Percentiles rank a stretch among this genome's conserved stretches.
These are phyloP conservation scores for Haplosporangium sp. DNA, from an alignment of 371 early-diverging fungal genomes.

Conservation along the genomic window DNA sequence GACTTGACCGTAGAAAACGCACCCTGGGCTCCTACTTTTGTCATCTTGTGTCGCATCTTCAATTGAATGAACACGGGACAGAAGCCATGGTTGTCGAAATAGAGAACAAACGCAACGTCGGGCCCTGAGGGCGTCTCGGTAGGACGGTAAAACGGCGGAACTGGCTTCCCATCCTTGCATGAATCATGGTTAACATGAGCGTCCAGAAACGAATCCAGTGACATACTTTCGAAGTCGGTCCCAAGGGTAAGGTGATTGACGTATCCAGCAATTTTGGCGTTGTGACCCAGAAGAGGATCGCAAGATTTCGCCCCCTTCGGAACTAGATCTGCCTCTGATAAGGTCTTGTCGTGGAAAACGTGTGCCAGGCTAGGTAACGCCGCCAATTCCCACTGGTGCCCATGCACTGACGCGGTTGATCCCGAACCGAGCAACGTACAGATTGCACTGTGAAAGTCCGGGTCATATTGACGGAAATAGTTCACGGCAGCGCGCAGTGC, in stretches of 20 bases:
- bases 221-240: slow-evolving; percentile 17
- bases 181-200: slow-evolving; percentile 19
- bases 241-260: slow-evolving; percentile 14
- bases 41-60: slow-evolving; percentile 16
- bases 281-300: slow-evolving; percentile 15
- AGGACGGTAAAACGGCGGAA: slow-evolving; percentile 28
- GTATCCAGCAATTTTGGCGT: slow-evolving; percentile 18
- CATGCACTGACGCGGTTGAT: slow-evolving; percentile 15
- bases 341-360: slow-evolving; percentile 18
- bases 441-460: slow-evolving; percentile 28
- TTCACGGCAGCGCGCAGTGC: slow-evolving; percentile 22
- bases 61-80: slow-evolving; percentile 21
- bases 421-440: slow-evolving; percentile 13
- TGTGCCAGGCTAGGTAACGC: slow-evolving; percentile 16
- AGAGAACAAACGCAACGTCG: slow-evolving; percentile 28
- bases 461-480: slow-evolving; percentile 21
- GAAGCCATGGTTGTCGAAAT: slow-evolving; percentile 11
- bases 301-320: background rate
- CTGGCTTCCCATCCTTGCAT: slow-evolving; percentile 9
- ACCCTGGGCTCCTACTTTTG: background rate
- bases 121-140: slow-evolving; percentile 14
- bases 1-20: slow-evolving; percentile 16
- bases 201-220: slow-evolving; percentile 19
- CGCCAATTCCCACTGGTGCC: slow-evolving; percentile 13
- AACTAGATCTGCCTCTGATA: slow-evolving; percentile 13